Evolutionary conservation across 2,329 filamentous ascomycete species (phyloP), one percentile per base, ranked within the genome.

Genomic region (Podosphaera xanthii): DNA sequence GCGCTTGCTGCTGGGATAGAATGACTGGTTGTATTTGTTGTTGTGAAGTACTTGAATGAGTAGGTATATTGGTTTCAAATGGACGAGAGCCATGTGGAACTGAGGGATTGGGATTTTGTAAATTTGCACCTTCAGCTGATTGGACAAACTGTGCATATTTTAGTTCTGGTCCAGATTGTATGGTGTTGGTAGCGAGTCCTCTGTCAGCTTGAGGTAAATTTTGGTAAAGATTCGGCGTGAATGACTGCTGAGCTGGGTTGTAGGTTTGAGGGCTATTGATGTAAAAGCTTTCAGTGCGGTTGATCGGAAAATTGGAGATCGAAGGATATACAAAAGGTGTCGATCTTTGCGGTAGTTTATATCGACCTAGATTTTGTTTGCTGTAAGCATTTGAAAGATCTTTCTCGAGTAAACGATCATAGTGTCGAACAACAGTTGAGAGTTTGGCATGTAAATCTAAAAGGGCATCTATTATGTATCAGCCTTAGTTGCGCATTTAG

Each of bases 391-490:
- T 94, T 7, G 89, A 94, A 34, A 98, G 76, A 46, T 92, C 82
- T 63, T 98, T 92, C 71, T 98, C 92, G 14, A 98, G 77, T 92
- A 98, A 97, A 48, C 89, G 83, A 70, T 98, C 92, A 69, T 98
- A 98, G 69, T 97, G 97, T 40, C 92, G 82, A 4, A 98, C 92
- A 34, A 97, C 92, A 0, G 91, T 96, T 0, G 91, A 92, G 33
- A 98, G 76, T 70, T 98, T 98, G 22, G 89, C 86, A 69, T 98
- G 92, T 0, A 98, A 76, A 70, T 98, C 92, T 33, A 97, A 79
- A 8, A 98, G 77, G 0, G 91, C 92, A 70, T 98, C 90, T 56
- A 40, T 31, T 22, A 5, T 92, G 62, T 31, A 5, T 6, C 36
- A 10, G 63, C 77, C 67, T 77, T 72, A 42, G 42, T n/a, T 30